Evolutionary conservation across 352 stramenopile genomes (phyloP).

Genomic region (Poterioochromonas sp.): DNA sequence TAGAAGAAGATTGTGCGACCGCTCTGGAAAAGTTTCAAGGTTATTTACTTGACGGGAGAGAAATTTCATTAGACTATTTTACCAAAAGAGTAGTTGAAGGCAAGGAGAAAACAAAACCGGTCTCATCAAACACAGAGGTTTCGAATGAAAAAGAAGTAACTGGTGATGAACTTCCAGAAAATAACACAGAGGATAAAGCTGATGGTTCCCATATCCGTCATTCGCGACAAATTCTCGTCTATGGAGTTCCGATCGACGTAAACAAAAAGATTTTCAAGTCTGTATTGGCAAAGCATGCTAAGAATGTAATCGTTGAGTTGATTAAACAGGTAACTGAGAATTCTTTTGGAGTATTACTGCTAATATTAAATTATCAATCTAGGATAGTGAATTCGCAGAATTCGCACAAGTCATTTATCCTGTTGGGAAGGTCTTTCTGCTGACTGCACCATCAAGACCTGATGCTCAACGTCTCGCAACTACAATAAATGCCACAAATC

Average conservation of each 20-base stretch:
- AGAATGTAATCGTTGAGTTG: conserved; percentile 12
- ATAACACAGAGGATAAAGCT: neutral
- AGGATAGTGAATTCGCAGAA: neutral
- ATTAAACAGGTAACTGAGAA: neutral
- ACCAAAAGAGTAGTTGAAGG: neutral
- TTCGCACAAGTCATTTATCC: neutral
- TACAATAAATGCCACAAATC: neutral
- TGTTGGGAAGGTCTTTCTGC: neutral
- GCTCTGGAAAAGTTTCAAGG: neutral
- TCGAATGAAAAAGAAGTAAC: neutral
- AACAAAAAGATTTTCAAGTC: conserved; percentile 22
- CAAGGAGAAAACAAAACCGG: neutral
- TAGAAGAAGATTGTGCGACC: neutral
- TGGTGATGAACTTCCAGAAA: neutral
- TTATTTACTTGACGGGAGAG: neutral
- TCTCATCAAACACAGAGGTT: too few relatives aligned
- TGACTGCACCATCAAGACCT: neutral
- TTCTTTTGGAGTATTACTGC: neutral
- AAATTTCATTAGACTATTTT: neutral
- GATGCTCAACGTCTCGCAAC: neutral
- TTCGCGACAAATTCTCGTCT: conserved; percentile 16
- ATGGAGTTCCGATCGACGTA: conserved; percentile 5
- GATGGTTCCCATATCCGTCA: neutral
- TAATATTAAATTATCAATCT: neutral
- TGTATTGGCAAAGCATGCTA: neutral